phyloP scores from a whole-genome alignment of 2,329 filamentous ascomycete genomes.

The Kalmusia sp. region DNA sequence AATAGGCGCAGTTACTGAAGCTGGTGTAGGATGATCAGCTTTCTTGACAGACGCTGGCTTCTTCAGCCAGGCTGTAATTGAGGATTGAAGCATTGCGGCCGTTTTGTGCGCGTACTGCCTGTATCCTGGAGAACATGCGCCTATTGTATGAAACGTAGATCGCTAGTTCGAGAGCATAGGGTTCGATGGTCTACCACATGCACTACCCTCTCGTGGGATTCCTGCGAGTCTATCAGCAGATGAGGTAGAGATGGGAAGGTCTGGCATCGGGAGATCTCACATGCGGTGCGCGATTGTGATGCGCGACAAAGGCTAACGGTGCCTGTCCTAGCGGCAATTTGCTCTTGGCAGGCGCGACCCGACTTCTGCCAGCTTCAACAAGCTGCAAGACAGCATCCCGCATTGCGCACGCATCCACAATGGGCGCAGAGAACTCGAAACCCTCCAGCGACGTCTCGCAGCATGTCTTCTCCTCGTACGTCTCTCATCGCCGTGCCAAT shows the following conservation, averaged over 20 bases:
- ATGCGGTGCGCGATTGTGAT: conserved; percentile 15
- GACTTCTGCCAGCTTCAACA: conserved; percentile 40
- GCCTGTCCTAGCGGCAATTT: conserved; percentile 25
- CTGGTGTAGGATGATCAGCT: conserved; percentile 15
- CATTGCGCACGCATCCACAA: conserved; percentile 44
- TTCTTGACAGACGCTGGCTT: conserved; percentile 48
- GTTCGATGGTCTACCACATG: too few species aligned
- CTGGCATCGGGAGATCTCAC: neutral
- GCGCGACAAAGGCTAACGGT: conserved; percentile 12
- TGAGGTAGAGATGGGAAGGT: neutral
- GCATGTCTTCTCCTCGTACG: conserved; percentile 69
- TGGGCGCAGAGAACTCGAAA: conserved; percentile 70
- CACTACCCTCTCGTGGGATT: neutral
- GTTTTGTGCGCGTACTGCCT: neutral
- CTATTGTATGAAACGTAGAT: too few species aligned
- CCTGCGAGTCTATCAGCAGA: too few species aligned
- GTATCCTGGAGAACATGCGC: too few species aligned
- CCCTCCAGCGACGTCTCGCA: conserved; percentile 60
- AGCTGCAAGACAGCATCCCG: conserved; percentile 18
- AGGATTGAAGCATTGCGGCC: conserved; percentile 53
- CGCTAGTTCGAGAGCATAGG: too few species aligned
- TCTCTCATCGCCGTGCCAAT: conserved; percentile 28
- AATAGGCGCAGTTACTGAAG: neutral
- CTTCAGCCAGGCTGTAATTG: conserved; percentile 56
- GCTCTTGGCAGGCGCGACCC: conserved; percentile 33